Evolutionary conservation across 2,329 filamentous ascomycete genomes (phyloP).

Genomic region (Diaporthe sp.): DNA sequence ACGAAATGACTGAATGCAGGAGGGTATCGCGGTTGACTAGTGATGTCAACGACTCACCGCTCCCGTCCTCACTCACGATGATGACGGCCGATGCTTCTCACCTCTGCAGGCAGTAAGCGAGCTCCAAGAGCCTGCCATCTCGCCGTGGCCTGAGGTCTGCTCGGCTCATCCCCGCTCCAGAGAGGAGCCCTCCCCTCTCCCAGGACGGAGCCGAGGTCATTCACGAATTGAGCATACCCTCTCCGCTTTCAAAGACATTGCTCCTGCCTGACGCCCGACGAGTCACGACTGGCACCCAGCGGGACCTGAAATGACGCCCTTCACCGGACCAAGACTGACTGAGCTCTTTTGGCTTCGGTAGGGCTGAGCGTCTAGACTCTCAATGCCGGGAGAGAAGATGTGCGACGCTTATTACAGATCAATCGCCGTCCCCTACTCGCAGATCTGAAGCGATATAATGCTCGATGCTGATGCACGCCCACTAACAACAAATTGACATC

Average conservation of each 20-base stretch:
- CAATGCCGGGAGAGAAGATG: background rate
- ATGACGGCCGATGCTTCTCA: slow-evolving; percentile 1
- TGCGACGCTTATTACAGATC: background rate
- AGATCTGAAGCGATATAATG: background rate
- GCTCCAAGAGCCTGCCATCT: background rate
- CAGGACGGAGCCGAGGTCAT: background rate
- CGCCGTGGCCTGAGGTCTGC: background rate
- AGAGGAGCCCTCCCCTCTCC: background rate
- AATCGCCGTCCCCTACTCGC: background rate
- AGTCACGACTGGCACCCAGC: background rate
- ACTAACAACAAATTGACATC: slow-evolving; percentile 5
- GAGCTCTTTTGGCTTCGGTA: background rate
- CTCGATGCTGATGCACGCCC: background rate
- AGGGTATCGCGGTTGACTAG: background rate
- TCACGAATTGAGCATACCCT: background rate
- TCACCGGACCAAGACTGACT: background rate
- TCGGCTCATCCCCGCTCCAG: background rate
- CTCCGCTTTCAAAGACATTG: background rate
- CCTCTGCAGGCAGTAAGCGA: slow-evolving; percentile 10
- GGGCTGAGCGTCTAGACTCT: background rate
- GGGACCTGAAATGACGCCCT: background rate
- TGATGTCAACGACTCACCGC: slow-evolving; percentile 32
- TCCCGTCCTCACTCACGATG: slow-evolving; percentile 4
- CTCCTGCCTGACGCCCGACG: background rate
- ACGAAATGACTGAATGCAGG: background rate